Percentiles rank a stretch among this genome's conserved stretches.
phyloP scores from a whole-genome alignment of 345 rosid genomes.

The Brassica rapa region DNA sequence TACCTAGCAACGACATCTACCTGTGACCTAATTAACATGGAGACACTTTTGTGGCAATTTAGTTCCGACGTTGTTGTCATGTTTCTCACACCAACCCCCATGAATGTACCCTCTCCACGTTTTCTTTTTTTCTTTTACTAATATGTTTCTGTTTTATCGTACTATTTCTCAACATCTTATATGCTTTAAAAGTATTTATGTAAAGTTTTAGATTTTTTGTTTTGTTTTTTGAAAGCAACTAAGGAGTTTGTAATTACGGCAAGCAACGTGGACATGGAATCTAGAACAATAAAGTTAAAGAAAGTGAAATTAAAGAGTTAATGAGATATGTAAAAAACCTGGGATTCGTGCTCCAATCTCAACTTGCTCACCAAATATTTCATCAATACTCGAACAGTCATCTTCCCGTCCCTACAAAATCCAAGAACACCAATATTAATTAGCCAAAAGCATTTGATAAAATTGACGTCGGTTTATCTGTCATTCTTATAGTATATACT shows the following conservation, averaged over 20 bases:
- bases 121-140: slow-evolving; percentile 22
- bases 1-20: slow-evolving; percentile 44
- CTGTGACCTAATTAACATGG: slow-evolving; percentile 47
- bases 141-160: slow-evolving; percentile 32
- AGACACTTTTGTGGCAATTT: slow-evolving; percentile 43
- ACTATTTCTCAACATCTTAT: slow-evolving; percentile 32
- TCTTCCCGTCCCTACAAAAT: slow-evolving; percentile 84
- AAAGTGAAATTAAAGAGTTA: slow-evolving; percentile 16
- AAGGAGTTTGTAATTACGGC: slow-evolving; percentile 43
- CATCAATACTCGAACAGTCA: slow-evolving; percentile 87
- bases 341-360: slow-evolving; percentile 88
- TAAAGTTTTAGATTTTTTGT: slow-evolving; percentile 12
- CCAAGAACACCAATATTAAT: slow-evolving; percentile 31
- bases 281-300: slow-evolving; percentile 29
- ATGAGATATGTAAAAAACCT: slow-evolving; percentile 56
- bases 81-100: slow-evolving; percentile 46
- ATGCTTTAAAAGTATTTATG: slow-evolving; percentile 26
- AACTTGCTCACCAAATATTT: slow-evolving; percentile 97
- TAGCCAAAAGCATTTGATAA: slow-evolving; percentile 21
- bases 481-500: slow-evolving; percentile 9
- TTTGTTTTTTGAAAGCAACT: neutral
- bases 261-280: slow-evolving; percentile 43
- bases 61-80: slow-evolving; percentile 41
- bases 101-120: slow-evolving; percentile 42
- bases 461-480: slow-evolving; percentile 20